phyloP scores from a whole-genome alignment of 2,329 filamentous ascomycete genomes.

The Tolypocladium sp. region DNA sequence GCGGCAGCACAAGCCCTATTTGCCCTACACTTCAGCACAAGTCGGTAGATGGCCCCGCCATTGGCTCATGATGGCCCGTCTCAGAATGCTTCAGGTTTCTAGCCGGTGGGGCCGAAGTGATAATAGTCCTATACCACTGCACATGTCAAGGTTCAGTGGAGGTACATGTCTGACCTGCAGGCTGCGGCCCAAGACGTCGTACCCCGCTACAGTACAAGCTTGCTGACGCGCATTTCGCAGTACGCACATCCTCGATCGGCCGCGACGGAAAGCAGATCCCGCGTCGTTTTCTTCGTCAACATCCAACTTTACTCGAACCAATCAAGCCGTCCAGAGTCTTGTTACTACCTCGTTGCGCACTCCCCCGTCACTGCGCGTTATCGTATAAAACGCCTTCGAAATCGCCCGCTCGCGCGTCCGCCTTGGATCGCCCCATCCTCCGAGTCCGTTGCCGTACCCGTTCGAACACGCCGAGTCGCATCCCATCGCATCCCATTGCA shows the following conservation, averaged over 20 bases:
- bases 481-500: background rate
- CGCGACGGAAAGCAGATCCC: background rate
- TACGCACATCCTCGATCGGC: background rate
- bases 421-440: background rate
- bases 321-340: background rate
- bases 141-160: background rate
- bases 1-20: constrained; percentile 6
- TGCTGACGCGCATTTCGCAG: constrained; percentile 11
- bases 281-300: background rate
- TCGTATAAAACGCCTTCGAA: background rate
- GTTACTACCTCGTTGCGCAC: background rate
- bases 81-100: background rate
- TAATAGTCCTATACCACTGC: background rate
- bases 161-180: background rate
- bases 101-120: background rate
- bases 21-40: constrained; percentile 14
- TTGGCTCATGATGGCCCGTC: constrained; percentile 11
- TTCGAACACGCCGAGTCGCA: background rate
- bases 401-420: constrained; percentile 8
- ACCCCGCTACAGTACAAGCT: constrained; percentile 1
- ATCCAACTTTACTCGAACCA: background rate
- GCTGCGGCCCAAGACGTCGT: background rate
- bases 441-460: background rate
- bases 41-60: constrained; percentile 10
- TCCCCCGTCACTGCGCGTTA: too few species aligned